Percentiles rank a stretch among this genome's conserved stretches.
phyloP scores from a whole-genome alignment of 192 early-diverging fungal genomes.

The Podochytrium sp. region DNA sequence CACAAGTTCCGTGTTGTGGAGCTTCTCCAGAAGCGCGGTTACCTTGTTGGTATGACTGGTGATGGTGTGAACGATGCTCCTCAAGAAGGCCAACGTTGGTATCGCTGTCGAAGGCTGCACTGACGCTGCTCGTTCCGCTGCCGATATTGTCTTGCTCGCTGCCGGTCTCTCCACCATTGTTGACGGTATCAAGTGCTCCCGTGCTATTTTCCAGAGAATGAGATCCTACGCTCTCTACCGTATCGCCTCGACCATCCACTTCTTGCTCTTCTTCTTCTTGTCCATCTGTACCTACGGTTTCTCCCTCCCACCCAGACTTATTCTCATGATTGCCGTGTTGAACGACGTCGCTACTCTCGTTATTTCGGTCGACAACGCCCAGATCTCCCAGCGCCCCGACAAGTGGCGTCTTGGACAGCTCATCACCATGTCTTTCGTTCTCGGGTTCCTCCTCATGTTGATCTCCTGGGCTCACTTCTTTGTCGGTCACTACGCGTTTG shows the following conservation, averaged over 20 bases:
- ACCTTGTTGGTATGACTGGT: constrained; percentile 94
- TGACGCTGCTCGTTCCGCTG: constrained; percentile 92
- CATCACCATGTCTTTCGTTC: constrained; percentile 76
- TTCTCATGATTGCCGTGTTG: constrained; percentile 88
- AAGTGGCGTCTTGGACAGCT: constrained; percentile 96
- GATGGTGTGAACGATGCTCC: constrained; percentile 98
- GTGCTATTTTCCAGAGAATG: constrained; percentile 95
- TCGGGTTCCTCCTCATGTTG: constrained; percentile 73
- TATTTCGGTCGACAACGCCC: constrained; percentile 90
- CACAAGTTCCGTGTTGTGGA: constrained; percentile 96
- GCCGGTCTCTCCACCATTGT: constrained; percentile 92
- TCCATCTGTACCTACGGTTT: constrained; percentile 81
- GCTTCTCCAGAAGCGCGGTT: constrained; percentile 84
- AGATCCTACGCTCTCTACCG: constrained; percentile 72
- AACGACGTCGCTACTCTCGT: constrained; percentile 85
- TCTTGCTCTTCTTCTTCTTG: constrained; percentile 94
- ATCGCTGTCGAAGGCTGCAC: constrained; percentile 96
- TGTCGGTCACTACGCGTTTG: constrained; percentile 63
- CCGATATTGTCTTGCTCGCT: constrained; percentile 92
- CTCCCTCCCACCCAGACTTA: constrained; percentile 74
- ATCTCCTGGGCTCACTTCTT: constrained; percentile 87
- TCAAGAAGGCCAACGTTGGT: constrained; percentile 95
- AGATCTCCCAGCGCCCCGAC: constrained; percentile 86
- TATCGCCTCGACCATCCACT: constrained; percentile 82
- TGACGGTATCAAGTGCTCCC: constrained; percentile 85